A percentile compares a stretch with the other conserved stretches of the same genome.
These are phyloP conservation scores for Boletus rubropictus DNA, from an alignment of 768 basidiomycete species.

Conservation along the genomic window DNA sequence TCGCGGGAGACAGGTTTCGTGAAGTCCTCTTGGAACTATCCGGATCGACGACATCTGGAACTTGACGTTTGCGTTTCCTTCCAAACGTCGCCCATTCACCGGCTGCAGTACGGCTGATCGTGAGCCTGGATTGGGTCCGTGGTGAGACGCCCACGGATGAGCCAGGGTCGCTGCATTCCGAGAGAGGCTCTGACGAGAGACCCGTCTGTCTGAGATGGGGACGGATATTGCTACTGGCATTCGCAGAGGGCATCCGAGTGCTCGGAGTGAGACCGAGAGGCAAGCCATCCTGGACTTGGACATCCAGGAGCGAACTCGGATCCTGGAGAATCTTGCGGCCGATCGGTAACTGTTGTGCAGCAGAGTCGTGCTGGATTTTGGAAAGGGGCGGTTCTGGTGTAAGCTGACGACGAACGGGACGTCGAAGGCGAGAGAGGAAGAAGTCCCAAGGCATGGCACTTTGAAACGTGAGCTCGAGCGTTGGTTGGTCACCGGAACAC, in stretches of 20 bases:
- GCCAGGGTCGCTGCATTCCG: neutral
- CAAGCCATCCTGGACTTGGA: neutral
- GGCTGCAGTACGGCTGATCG: slow-evolving; percentile 10
- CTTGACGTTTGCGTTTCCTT: slow-evolving; percentile 17
- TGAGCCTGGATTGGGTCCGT: slow-evolving; percentile 8
- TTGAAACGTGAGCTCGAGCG: neutral
- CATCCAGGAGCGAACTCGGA: slow-evolving; percentile 27
- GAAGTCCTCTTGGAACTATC: slow-evolving; percentile 11
- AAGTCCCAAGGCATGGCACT: slow-evolving; percentile 24
- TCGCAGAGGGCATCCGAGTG: slow-evolving; percentile 17
- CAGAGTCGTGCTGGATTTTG: neutral
- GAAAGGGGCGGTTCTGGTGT: slow-evolving; percentile 10
- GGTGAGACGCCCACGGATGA: slow-evolving; percentile 9
- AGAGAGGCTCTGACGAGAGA: neutral
- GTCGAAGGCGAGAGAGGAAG: slow-evolving; percentile 33
- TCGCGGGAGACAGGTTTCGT: slow-evolving; percentile 19
- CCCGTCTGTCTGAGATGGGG: slow-evolving; percentile 3
- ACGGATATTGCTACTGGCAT: slow-evolving; percentile 2
- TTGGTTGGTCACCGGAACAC: neutral
- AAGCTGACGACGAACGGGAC: slow-evolving; percentile 19
- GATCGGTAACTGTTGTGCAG: slow-evolving; percentile 11
- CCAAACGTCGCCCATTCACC: slow-evolving; percentile 36
- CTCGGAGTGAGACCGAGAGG: slow-evolving; percentile 27
- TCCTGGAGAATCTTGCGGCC: slow-evolving; percentile 28
- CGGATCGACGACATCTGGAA: slow-evolving; percentile 8